Evolutionary conservation across 345 rosid genomes (phyloP), one percentile per base, ranked within the genome.

Genomic region (Gossypium turneri): DNA sequence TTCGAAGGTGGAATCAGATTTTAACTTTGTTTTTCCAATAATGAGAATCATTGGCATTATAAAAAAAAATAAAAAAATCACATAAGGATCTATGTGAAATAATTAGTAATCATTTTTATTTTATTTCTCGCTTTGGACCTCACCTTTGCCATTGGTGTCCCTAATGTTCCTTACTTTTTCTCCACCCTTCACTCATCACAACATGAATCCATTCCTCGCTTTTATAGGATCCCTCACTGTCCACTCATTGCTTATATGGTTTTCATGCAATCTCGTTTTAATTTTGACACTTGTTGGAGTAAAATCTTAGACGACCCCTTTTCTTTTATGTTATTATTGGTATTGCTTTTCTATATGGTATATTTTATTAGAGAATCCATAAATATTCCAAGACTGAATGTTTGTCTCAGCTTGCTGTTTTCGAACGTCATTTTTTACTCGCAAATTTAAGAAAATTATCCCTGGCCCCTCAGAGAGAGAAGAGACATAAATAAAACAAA

Each of bases 31-130:
- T 72, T 82, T 78, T 75, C 84, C 81, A 77, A 85, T 83, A 76
- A 82, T 82, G 82, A 82, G 84, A 77, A 82, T 80, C 84, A 81
- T 73, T 77, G 76, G 70, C 82, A 81, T 82, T 67, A 86, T 84
- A 72, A 73, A 79, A 77, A 55, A 81, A 77, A 55, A 81, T n/a
- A n/a, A 52, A 2, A 20, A 74, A 79, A 85, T 82, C 86, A 85
- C 84, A 70, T 74, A 81, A 85, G 88, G 81, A 83, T 83, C 88
- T 77, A 75, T 15, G 78, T 58, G 88, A 85, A 85, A 88, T 88
- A 83, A 88, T 88, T 82, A 83, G 82, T 75, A 82, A 86, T 86
- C 83, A 87, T 86, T 75, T 85, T 64, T 57, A 59, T 75, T 82
- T 69, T 81, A 73, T 77, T 78, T 85, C 77, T 55, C 83, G 69